phyloP scores from a whole-genome alignment of 2,329 filamentous ascomycete genomes.

The Aureobasidium sp. region DNA sequence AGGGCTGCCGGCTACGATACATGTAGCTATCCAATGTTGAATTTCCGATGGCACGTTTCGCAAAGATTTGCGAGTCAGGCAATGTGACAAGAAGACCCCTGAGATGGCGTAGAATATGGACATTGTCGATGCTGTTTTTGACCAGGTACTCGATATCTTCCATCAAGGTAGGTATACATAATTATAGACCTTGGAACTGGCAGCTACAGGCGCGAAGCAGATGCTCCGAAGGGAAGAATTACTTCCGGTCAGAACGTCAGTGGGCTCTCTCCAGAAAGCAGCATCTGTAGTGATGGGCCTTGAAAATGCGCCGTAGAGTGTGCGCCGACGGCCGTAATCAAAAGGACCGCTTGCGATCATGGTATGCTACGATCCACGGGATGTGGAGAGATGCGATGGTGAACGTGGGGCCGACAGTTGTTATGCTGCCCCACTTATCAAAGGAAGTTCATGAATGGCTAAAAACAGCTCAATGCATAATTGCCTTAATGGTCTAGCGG shows the following conservation, averaged over 20 bases:
- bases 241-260: no score
- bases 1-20: no score
- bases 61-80: neutral
- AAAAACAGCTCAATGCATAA: neutral
- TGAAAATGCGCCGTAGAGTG: no score
- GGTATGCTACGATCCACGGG: neutral
- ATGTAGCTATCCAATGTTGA: no score
- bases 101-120: neutral
- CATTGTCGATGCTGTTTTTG: no score
- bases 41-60: neutral
- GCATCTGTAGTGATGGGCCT: no score
- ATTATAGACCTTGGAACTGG: neutral
- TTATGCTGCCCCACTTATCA: neutral
- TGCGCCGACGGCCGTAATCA: no score
- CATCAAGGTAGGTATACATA: neutral
- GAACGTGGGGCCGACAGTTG: neutral
- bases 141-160: neutral
- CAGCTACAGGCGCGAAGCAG: no score
- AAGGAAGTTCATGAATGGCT: no score
- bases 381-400: neutral
- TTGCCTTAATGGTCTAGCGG: slow-evolving; percentile 9
- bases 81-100: neutral
- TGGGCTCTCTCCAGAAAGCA: no score
- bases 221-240: no score
- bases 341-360: no score